Base-by-base conservation (phyloP, 306 rosid genomes). In the Pyrus communis region DNA sequence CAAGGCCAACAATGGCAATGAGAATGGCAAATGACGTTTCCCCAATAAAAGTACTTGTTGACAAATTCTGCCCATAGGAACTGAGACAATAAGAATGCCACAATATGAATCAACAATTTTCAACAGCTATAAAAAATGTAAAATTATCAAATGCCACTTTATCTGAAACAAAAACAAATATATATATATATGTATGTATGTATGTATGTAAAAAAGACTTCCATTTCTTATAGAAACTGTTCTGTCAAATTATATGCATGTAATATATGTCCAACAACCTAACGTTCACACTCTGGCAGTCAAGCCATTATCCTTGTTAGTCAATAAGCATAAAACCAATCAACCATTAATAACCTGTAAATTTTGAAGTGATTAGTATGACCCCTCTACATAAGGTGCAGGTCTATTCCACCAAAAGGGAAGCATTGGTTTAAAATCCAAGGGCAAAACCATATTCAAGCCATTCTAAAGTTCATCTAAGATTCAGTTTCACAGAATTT, bases 1-100 rank as follows among this genome's bases (percentile, higher is more conserved):
- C 97, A 68, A 95, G 99, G 78, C 99, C 99, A 77, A 92, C 77
- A 82, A 95, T 95, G 78, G 99, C 93, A 70, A 95, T 95, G 77
- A 95, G 93, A 80, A 92, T 90, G 40, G 99, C 95, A 74, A 95
- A 95, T 70, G 90, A 84, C 40, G 99, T 95, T 89, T 95, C 99
- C 67, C 97, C 97, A 69, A 95, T 90, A 75, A 87, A 95, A 27
- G 96, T 90, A 85, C 86, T 95, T 4, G 98, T 95, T 2, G 80
- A 60, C 83, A 95, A 85, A 82, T 95, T 95, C 79, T 95, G 98
- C 75, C 99, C 99, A 77, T 90, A 95, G 70, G 99, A 95, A 85
- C 99, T 95, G 91, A 81, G 75, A 88, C 70, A 83, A 75, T 45
- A 78, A 74, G 74, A 76, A 64, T 77, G 14, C 49, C 78, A 69